Evolutionary conservation across 129 eudicot species (phyloP), one percentile per base, ranked within the genome.

Genomic region (Ambrosia artemisiifolia): DNA sequence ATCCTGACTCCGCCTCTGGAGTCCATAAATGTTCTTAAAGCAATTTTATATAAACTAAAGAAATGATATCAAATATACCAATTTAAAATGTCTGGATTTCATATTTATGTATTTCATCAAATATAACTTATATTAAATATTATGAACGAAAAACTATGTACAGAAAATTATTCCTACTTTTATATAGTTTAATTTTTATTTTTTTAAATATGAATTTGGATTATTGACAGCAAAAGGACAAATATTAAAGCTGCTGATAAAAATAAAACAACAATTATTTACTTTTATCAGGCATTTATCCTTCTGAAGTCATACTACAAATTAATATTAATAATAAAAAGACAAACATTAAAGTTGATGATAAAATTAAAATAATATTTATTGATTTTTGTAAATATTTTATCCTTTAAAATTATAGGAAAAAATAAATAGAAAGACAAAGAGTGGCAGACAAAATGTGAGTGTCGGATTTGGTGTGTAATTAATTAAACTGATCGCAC

Each of bases 381-480:
- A 11, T 11, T 57, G 4, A 3, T 54, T 71, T 42, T 38, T 35
- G 3, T 14, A 14, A 54, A 74, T 74, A 13, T 70, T 69, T 77
- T 69, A 61, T 48, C 63, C 60, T 69, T 77, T 70, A 77, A 77
- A 75, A 51, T 77, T 77, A 69, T 68, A 62, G 34, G 13, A 56
- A 44, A 33, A 59, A 19, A 19, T 46, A 69, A 44, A 67, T 61
- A 48, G 38, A 70, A 28, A 43, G 64, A 12, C 7, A 59, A 49
- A 62, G 77, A 78, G 81, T 78, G 81, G 81, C 81, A 78, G 81
- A 78, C 81, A 78, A 78, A 60, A 78, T 78, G 81, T 66, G 60
- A 70, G 66, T 70, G 81, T 78, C 81, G 81, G 81, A 78, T 78
- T 70, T 71, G 63, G 77, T 78, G 77, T 78, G 71, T 48, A 70